Evolutionary conservation across 2,329 filamentous ascomycete species (phyloP).

Genomic region (Trichoderma hamatum): DNA sequence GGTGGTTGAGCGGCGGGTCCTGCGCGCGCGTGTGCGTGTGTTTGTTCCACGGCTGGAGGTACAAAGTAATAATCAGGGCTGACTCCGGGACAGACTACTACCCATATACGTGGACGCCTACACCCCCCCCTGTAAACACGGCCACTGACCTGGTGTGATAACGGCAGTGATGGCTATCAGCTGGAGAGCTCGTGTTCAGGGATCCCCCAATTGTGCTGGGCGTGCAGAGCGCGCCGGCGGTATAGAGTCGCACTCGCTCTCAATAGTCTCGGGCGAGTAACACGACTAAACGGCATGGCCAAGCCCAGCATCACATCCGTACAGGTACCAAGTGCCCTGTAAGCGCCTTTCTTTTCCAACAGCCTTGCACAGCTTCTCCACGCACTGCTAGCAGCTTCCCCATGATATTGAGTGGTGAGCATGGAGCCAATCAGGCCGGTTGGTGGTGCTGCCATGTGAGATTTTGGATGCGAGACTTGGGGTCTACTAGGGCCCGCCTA

Average conservation of each 20-base stretch:
- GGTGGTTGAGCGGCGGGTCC: not conserved
- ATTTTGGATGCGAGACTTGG: slow-evolving; percentile 25
- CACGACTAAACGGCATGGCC: slow-evolving; percentile 3
- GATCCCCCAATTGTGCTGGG: not conserved
- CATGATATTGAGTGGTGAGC: not conserved
- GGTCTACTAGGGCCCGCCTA: slow-evolving; percentile 2
- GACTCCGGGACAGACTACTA: not conserved
- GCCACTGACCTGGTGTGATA: not conserved
- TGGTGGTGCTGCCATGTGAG: slow-evolving; percentile 21
- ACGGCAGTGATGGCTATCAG: not conserved
- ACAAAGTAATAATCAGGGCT: slow-evolving; percentile 13
- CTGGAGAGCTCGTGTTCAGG: slow-evolving; percentile 8
- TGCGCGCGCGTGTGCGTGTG: not conserved
- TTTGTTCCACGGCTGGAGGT: not conserved
- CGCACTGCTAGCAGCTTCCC: slow-evolving; percentile 5
- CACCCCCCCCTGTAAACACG: not conserved
- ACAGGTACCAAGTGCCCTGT: not conserved
- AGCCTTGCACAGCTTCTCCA: slow-evolving; percentile 24
- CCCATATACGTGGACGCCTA: not conserved
- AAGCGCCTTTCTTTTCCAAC: slow-evolving; percentile 11
- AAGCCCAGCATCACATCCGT: slow-evolving; percentile 5
- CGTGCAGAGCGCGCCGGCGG: not conserved
- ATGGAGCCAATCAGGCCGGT: slow-evolving; percentile 15
- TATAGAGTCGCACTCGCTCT: slow-evolving; percentile 20
- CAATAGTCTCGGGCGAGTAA: slow-evolving; percentile 22